Evolutionary conservation across 2,329 filamentous ascomycete genomes (phyloP), one percentile per base, ranked within the genome.

Genomic region (Pseudogymnoascus pannorum): DNA sequence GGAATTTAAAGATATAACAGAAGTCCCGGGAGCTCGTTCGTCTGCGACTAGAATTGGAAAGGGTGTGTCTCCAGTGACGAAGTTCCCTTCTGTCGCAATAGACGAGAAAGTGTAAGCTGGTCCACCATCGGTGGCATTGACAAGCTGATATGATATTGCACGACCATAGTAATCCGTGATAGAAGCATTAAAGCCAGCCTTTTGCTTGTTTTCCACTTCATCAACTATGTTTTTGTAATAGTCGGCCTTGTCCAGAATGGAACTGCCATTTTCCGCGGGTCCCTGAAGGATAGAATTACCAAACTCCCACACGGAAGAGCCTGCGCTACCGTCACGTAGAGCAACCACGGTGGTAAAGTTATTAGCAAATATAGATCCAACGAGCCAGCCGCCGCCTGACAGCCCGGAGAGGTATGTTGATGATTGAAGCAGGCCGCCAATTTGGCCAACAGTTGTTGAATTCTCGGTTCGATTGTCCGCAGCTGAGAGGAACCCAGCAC

Each of bases 111-210:
- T 96, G 69, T 88, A 92, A 14, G 78, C 79, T 9, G 87, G 84
- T 0, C 90, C 92, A 40, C 92, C 92, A 63, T 89, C 75, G 1
- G 80, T 81, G 5, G 84, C 88, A 70, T 93, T 89, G 71, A 96
- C 82, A 57, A 96, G 81, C 75, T 96, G 92, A 74, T 88, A 95
- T 1, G 87, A 87, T 16, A 96, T 80, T 54, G 89, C 89, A 62
- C 92, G 87, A 26, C 89, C 90, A 88, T 91, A 96, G 73, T 91
- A 91, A 76, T 97, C 92, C 0, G 92, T 96, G 62, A 96, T 80
- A 9, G 89, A 88, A 4, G 82, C 83, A 57, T 86, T 77, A 70
- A 80, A 92, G 0, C 84, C 83, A 14, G 86, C 87, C 62, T 86
- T 73, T 1, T 70, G 68, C 75, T 93, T 94, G 3, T 72, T 76